Conservation (phyloP, 2,329 filamentous ascomycete genomes). For the Achaetomium macrosporum region DNA sequence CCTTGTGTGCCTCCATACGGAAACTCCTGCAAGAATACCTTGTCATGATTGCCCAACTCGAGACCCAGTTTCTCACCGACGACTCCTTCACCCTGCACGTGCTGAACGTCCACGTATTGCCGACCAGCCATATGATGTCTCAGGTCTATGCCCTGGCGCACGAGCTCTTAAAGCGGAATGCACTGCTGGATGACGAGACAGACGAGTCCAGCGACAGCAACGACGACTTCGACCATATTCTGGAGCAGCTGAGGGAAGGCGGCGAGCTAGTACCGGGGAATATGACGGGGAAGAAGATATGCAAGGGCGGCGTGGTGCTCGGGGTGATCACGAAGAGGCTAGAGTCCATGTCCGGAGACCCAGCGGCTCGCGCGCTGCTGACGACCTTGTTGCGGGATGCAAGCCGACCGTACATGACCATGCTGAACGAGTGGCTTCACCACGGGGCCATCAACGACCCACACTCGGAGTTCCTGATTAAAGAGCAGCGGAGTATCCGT, state of each 20-base stretch:
- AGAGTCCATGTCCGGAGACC: constrained; percentile 88
- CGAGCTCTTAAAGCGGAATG: constrained; percentile 83
- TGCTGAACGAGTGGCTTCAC: constrained; percentile 98
- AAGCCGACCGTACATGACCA: constrained; percentile 91
- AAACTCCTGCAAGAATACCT: constrained; percentile 91
- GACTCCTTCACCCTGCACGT: constrained; percentile 87
- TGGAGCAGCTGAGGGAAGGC: constrained; percentile 83
- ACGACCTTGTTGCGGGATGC: constrained; percentile 80
- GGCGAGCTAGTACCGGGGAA: constrained; percentile 73
- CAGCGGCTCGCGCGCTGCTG: constrained; percentile 74
- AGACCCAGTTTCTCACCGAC: constrained; percentile 87
- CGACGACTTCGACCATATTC: constrained; percentile 85
- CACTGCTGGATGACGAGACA: constrained; percentile 73
- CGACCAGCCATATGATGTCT: constrained; percentile 83
- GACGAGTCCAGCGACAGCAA: constrained; percentile 67
- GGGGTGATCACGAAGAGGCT: constrained; percentile 78
- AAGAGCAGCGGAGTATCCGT: constrained; percentile 91
- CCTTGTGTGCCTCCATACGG: constrained; percentile 88
- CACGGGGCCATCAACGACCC: constrained; percentile 93
- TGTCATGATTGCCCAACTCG: constrained; percentile 84
- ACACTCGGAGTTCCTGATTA: constrained; percentile 88
- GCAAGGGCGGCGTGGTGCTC: constrained; percentile 94
- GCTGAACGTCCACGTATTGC: constrained; percentile 83
- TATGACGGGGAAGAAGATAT: constrained; percentile 82
- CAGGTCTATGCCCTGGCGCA: constrained; percentile 84